Conservation (phyloP, 2,329 filamentous ascomycete genomes). For the Falciphora oryzae region DNA sequence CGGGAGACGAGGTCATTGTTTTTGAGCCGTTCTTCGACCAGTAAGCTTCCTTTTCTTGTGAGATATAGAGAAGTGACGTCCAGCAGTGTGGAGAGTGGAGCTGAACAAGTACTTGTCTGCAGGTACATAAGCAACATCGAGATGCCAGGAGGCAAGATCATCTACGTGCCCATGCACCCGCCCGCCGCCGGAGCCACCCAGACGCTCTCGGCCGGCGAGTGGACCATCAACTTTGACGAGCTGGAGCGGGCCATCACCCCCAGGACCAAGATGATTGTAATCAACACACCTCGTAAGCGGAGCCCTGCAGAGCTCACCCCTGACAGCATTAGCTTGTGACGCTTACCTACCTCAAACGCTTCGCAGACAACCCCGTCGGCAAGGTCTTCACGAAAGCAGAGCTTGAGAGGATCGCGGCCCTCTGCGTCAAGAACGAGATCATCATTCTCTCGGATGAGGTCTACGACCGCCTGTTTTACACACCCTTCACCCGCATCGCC, state of each 20-base stretch:
- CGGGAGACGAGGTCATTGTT: constrained; percentile 91
- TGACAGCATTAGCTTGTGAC: neutral
- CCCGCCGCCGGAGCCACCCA: constrained; percentile 71
- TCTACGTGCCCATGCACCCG: constrained; percentile 92
- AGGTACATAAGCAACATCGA: constrained; percentile 96
- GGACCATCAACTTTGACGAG: constrained; percentile 79
- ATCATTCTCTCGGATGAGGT: constrained; percentile 91
- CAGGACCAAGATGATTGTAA: constrained; percentile 92
- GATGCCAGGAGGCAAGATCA: constrained; percentile 92
- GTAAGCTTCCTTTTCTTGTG: constrained; percentile 31
- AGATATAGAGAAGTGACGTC: neutral
- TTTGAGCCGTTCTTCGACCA: constrained; percentile 99
- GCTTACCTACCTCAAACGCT: neutral
- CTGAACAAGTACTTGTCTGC: neutral
- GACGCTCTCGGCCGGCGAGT: constrained; percentile 81
- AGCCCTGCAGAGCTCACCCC: too few species aligned
- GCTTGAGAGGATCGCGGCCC: constrained; percentile 74
- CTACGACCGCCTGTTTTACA: constrained; percentile 93
- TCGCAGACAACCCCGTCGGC: constrained; percentile 81
- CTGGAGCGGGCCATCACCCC: constrained; percentile 76
- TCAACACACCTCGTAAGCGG: constrained; percentile 61
- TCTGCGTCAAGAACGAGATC: constrained; percentile 89
- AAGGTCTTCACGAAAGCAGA: constrained; percentile 89
- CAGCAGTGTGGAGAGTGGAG: constrained; percentile 18
- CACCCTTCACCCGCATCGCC: constrained; percentile 87